Conservation (phyloP, 2,329 filamentous ascomycete species). For the Sordariomycetes sp. region DNA sequence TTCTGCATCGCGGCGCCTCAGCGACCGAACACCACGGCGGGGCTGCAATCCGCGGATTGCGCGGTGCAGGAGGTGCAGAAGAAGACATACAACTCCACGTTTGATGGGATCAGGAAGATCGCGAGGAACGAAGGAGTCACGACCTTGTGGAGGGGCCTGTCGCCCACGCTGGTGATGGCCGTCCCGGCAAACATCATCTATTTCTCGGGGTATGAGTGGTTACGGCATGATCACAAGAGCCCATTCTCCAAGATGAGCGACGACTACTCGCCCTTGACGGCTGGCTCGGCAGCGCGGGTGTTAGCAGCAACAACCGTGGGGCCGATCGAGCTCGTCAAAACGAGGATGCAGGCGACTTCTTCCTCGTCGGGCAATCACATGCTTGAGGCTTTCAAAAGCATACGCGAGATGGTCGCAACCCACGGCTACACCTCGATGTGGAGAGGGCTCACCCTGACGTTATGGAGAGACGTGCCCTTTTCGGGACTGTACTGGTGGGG, state of each 20-base stretch:
- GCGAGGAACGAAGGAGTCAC: conserved; percentile 81
- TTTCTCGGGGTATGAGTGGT: conserved; percentile 95
- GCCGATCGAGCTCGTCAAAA: conserved; percentile 90
- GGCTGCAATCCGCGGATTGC: conserved; percentile 53
- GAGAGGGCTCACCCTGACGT: conserved; percentile 80
- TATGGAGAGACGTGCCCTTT: conserved; percentile 97
- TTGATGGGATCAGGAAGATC: conserved; percentile 90
- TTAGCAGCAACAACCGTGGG: conserved; percentile 76
- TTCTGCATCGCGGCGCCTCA: conserved; percentile 67
- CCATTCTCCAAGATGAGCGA: conserved; percentile 61
- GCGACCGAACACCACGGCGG: conserved; percentile 31
- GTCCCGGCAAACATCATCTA: conserved; percentile 97
- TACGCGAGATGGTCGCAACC: conserved; percentile 68
- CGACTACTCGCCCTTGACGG: conserved; percentile 68
- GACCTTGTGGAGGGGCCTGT: conserved; percentile 86
- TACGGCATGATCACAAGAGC: conserved; percentile 65
- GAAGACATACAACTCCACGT: conserved; percentile 77
- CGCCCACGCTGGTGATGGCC: conserved; percentile 90
- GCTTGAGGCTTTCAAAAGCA: conserved; percentile 64
- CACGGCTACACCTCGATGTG: conserved; percentile 79
- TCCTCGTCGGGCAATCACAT: conserved; percentile 60
- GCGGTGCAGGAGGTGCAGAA: conserved; percentile 81
- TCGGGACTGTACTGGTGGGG: conserved; percentile 98
- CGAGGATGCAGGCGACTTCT: conserved; percentile 74
- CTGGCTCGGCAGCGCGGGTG: conserved; percentile 69